Evolutionary conservation across 139 green algal species (phyloP).

Genomic region (Chlamydomonas sp.): DNA sequence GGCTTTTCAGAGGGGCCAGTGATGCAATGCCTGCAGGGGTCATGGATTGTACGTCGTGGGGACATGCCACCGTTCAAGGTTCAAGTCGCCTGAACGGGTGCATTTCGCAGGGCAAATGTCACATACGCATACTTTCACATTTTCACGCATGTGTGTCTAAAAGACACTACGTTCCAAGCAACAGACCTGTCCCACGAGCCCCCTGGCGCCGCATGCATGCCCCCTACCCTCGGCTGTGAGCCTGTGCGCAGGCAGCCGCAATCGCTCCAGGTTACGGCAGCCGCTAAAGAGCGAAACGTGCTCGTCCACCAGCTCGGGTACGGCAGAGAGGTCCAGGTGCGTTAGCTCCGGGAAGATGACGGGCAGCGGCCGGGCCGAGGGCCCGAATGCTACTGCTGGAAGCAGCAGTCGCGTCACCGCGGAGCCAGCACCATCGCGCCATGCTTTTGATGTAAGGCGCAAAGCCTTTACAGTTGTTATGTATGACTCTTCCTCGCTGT

Average conservation of each 20-base stretch:
- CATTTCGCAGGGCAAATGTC: too few relatives aligned
- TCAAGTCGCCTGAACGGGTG: too few relatives aligned
- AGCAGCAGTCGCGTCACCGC: constrained; percentile 3
- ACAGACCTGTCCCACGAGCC: too few relatives aligned
- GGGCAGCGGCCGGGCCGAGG: background rate
- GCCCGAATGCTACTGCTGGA: background rate
- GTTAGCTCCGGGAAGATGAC: constrained; percentile 1
- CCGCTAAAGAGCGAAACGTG: background rate
- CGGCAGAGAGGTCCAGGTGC: background rate
- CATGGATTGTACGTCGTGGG: background rate
- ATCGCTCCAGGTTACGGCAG: background rate
- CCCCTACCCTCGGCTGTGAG: background rate
- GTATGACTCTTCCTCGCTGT: background rate
- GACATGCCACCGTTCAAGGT: background rate
- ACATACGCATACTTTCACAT: too few relatives aligned
- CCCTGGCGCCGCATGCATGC: too few relatives aligned
- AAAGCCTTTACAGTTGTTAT: background rate
- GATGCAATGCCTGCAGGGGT: background rate
- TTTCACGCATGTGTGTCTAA: too few relatives aligned
- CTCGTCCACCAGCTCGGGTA: background rate
- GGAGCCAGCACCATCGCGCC: background rate
- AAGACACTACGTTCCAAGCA: too few relatives aligned
- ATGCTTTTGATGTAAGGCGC: background rate
- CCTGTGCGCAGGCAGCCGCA: background rate
- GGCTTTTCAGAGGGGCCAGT: background rate